These are phyloP conservation scores for Lasiodiplodia citricola DNA, from an alignment of 2,329 filamentous ascomycete genomes.

Conservation along the genomic window DNA sequence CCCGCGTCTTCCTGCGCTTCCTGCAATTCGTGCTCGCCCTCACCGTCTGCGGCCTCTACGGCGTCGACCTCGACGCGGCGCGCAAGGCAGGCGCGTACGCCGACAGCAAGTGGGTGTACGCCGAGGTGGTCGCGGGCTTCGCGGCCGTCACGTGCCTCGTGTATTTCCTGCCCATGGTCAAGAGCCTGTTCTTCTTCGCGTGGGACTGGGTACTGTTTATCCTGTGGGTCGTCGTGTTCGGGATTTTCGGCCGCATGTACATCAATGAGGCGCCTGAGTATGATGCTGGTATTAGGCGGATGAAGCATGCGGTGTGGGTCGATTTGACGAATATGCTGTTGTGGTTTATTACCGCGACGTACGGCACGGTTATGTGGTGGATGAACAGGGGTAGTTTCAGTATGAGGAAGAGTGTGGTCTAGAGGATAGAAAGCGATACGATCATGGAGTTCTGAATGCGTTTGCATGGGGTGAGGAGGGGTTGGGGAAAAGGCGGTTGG, in stretches of 20 bases:
- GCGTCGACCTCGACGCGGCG: constrained; percentile 45
- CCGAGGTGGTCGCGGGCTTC: constrained; percentile 70
- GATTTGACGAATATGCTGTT: constrained; percentile 76
- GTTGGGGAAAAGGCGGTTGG: neutral
- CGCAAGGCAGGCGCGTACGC: constrained; percentile 50
- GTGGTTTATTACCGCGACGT: constrained; percentile 71
- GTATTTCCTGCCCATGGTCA: constrained; percentile 67
- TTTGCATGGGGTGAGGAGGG: neutral
- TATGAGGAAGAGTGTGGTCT: constrained; percentile 15
- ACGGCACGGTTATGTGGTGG: constrained; percentile 34
- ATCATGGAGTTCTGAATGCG: too few relatives aligned
- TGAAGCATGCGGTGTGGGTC: constrained; percentile 89
- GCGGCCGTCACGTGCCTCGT: constrained; percentile 68
- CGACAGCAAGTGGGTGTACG: constrained; percentile 61
- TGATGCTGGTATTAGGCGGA: constrained; percentile 68
- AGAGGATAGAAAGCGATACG: neutral
- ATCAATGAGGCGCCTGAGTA: constrained; percentile 71
- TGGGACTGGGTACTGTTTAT: constrained; percentile 65
- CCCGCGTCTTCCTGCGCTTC: constrained; percentile 70
- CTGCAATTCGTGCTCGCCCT: constrained; percentile 78
- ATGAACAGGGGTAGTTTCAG: neutral
- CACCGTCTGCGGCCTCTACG: constrained; percentile 75
- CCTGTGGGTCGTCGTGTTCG: constrained; percentile 82
- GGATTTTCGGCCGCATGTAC: constrained; percentile 82
- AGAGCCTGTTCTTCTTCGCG: constrained; percentile 56